These are phyloP conservation scores for Sutorius eximius DNA, from an alignment of 1,284 basidiomycete genomes.

Conservation along the genomic window DNA sequence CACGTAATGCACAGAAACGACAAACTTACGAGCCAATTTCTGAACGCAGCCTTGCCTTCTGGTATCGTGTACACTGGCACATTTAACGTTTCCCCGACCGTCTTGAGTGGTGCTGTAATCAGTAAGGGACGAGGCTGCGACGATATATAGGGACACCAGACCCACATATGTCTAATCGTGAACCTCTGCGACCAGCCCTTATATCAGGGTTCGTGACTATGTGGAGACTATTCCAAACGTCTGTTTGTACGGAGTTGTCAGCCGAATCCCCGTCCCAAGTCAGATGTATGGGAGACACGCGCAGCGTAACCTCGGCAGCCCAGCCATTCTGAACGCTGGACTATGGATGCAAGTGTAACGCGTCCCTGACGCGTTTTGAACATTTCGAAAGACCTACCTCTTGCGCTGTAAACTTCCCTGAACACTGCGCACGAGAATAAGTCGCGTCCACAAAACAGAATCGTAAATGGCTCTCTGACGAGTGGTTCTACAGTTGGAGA, in stretches of 20 bases:
- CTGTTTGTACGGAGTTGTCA: slow-evolving; percentile 20
- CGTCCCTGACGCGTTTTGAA: background rate
- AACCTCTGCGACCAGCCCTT: slow-evolving; percentile 37
- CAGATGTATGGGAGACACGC: background rate
- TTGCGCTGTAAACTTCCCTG: slow-evolving; percentile 38
- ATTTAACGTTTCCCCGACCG: slow-evolving; percentile 46
- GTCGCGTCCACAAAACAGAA: slow-evolving; percentile 59
- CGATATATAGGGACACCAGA: background rate
- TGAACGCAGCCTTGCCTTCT: slow-evolving; percentile 53
- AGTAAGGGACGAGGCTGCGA: slow-evolving; percentile 2
- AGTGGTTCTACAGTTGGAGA: background rate
- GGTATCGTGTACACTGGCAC: slow-evolving; percentile 62
- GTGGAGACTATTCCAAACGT: slow-evolving; percentile 32
- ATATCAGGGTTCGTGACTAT: slow-evolving; percentile 50
- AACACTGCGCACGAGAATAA: slow-evolving; percentile 56
- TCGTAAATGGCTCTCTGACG: slow-evolving; percentile 36
- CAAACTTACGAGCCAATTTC: slow-evolving; percentile 48
- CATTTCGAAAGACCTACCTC: slow-evolving; percentile 34
- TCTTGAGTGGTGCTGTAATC: slow-evolving; percentile 37
- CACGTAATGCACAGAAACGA: background rate
- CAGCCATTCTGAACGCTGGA: background rate
- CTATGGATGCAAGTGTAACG: background rate
- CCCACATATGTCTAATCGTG: slow-evolving; percentile 32
- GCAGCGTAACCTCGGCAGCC: background rate
- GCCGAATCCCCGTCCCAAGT: background rate